Evolutionary conservation across 2,329 filamentous ascomycete genomes (phyloP), one percentile per base, ranked within the genome.

Genomic region (Neurospora crassa): DNA sequence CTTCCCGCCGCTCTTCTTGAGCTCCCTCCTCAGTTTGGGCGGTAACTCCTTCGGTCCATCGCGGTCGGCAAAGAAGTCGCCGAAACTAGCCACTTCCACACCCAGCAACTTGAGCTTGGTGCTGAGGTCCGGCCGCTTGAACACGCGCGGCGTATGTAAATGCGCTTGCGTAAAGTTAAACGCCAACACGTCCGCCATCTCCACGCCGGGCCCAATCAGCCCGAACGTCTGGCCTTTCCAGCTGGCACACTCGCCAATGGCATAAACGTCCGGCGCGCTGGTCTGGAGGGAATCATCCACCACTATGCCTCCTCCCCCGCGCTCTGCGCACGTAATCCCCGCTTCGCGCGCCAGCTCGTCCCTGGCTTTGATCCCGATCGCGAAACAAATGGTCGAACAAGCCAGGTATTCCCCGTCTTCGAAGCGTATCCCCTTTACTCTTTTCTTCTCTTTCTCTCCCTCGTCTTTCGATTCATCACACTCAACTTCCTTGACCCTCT

Each of bases 81-180:
- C 94, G 78, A 97, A 97, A 77, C 92, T 96, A 20, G 94, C 94
- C 5, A 97, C 94, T 75, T 97, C 92, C 10, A 97, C 93, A 0
- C 94, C 94, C 0, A 97, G 85, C 0, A 97, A 84, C 83, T 97
- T 97, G 40, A 97, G 83, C 79, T 97, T 97, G 0, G 94, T 97
- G 83, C 94, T 97, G 53, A 97, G 84, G 79, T 97, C 93, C 0
- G 94, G 94, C 5, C 90, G 84, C 79, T 92, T 93, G 84, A 96
- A 97, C 40, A 83, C 84, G 41, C 91, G 85, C 1, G 88, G 88
- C 7, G 88, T 81, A 78, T 95, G 91, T 2, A 88, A 86, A 78
- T 91, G 90, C 41, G 92, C 92, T 78, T 94, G 91, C 3, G 94
- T 96, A 71, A 97, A 87, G 79, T 97, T 97, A 84, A 96, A 97